Evolutionary conservation across 768 basidiomycete genomes (phyloP), one percentile per base, ranked within the genome.

Genomic region (Tricholoma matsutake): DNA sequence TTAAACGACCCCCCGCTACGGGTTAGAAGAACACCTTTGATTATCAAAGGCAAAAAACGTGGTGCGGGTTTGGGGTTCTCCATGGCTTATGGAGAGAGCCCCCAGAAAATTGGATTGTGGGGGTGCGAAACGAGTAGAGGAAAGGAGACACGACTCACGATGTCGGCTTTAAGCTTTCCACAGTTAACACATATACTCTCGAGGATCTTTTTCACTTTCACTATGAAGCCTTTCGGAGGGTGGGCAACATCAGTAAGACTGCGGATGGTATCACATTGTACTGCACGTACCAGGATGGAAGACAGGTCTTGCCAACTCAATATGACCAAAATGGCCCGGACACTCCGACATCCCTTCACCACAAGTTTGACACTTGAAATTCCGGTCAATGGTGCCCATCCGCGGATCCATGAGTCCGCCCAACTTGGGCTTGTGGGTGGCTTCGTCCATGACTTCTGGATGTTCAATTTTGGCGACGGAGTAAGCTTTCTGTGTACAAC

Each of bases 321-420:
- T 94, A 73, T 98, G 96, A 58, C 97, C 97, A 79, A 99, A 99
- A 75, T 98, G 97, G 55, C 97, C 97, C 28, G 97, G 96, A 79
- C 97, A 99, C 73, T 98, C 97, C 16, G 94, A 89, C 96, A 98
- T 98, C n/a, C 96, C 96, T 83, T 99, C 97, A 66, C 95, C 96
- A 74, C 97, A 98, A 29, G 97, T 98, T 80, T 98, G 95, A 73
- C 97, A 99, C 80, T 98, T 98, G 79, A 96, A 96, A 73, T 96
- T 95, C 66, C 94, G 83, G 80, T 96, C 94, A 68, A 96, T 96
- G 29, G 94, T 99, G 39, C 97, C 97, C 91, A 98, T 94, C 61
- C 94, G 87, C 55, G 96, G 94, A 78, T 99, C 97, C 91, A 96
- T 96, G 71, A 99, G 79, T 51, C 97, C 97, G 53, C 94, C 95